A percentile compares a stretch with the other conserved stretches of the same genome.
These are phyloP conservation scores for Teratosphaeriaceae sp. DNA, from an alignment of 2,329 filamentous ascomycete species.

Conservation along the genomic window DNA sequence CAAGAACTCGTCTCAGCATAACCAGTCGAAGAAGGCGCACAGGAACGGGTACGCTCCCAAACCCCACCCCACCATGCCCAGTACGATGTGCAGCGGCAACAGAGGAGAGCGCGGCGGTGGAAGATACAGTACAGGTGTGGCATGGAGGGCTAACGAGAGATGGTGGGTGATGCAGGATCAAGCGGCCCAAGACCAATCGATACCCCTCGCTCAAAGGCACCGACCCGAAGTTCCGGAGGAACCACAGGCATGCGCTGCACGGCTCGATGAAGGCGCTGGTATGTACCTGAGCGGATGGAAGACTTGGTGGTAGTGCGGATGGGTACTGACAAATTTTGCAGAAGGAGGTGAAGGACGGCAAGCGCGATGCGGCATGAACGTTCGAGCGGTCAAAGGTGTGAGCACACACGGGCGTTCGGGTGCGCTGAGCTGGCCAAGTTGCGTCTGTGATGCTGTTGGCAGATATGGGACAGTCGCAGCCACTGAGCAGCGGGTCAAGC, in stretches of 20 bases:
- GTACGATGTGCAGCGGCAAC: background rate
- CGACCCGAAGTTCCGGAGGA: slow-evolving; percentile 99
- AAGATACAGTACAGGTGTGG: background rate
- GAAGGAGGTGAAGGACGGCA: slow-evolving; percentile 98
- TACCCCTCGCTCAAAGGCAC: slow-evolving; percentile 98
- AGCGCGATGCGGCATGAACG: slow-evolving; percentile 75
- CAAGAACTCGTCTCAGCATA: slow-evolving; percentile 99
- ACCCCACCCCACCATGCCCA: slow-evolving; percentile 6
- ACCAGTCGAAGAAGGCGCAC: slow-evolving; percentile 98
- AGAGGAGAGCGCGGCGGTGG: background rate
- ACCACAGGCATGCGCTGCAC: slow-evolving; percentile 99
- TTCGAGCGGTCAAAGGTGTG: no score
- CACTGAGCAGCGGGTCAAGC: no score
- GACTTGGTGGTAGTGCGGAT: background rate
- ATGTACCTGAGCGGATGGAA: slow-evolving; percentile 34
- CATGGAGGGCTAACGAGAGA: background rate
- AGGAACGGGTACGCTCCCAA: slow-evolving; percentile 77
- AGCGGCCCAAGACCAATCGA: slow-evolving; percentile 99
- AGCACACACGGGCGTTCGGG: no score
- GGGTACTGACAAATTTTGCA: slow-evolving; percentile 42
- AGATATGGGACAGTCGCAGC: no score
- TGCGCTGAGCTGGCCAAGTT: no score
- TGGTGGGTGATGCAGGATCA: slow-evolving; percentile 67
- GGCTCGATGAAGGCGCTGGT: slow-evolving; percentile 98
- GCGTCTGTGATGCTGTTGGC: no score